These are phyloP conservation scores for Starmerella geochares DNA, from an alignment of 805 yeast species.

Conservation along the genomic window DNA sequence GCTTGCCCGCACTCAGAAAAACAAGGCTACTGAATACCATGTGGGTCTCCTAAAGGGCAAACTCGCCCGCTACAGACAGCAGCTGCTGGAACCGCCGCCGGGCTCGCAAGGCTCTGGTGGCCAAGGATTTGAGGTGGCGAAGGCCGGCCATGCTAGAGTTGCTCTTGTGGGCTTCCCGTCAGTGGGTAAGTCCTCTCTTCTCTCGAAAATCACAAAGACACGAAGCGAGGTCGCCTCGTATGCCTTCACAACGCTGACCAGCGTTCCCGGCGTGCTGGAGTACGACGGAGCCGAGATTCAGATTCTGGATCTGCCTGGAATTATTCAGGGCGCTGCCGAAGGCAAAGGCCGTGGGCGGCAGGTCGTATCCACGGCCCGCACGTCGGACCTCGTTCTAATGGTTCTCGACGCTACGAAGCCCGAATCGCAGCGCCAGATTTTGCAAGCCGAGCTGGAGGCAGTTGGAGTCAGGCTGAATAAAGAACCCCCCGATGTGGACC, in stretches of 20 bases:
- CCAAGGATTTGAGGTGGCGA: conserved; percentile 85
- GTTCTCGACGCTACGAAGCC: conserved; percentile 93
- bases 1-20: conserved; percentile 88
- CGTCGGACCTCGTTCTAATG: conserved; percentile 87
- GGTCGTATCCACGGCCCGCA: conserved; percentile 90
- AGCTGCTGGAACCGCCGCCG: conserved; percentile 80
- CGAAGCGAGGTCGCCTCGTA: conserved; percentile 91
- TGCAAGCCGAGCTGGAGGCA: conserved; percentile 82
- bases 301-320: conserved; percentile 95
- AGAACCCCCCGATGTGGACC: conserved; percentile 65
- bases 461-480: conserved; percentile 88
- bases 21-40: conserved; percentile 96
- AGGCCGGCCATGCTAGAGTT: conserved; percentile 93
- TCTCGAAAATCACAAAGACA: conserved; percentile 83
- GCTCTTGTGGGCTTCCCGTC: conserved; percentile 95
- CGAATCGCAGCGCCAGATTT: conserved; percentile 71
- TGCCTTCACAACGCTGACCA: conserved; percentile 90
- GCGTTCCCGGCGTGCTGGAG: conserved; percentile 91
- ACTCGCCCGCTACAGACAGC: conserved; percentile 83
- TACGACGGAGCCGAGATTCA: conserved; percentile 96
- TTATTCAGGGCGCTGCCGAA: conserved; percentile 89
- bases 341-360: conserved; percentile 98
- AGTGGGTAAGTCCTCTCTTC: conserved; percentile 88
- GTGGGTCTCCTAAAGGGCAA: conserved; percentile 90
- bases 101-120: conserved; percentile 62